phyloP scores from a whole-genome alignment of 2,329 filamentous ascomycete genomes.

The Arachnomyces sp. region DNA sequence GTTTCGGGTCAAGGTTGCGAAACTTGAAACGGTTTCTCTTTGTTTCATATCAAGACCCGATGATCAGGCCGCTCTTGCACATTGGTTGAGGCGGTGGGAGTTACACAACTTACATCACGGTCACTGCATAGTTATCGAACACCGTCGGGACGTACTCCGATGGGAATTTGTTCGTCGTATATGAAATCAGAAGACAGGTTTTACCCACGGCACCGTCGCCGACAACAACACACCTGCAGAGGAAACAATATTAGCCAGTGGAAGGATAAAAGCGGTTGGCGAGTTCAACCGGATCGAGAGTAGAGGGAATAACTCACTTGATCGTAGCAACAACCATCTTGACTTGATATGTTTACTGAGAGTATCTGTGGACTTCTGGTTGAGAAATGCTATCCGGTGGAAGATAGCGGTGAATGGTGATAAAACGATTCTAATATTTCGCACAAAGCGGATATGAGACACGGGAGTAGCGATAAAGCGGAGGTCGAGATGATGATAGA shows the following conservation, averaged over 20 bases:
- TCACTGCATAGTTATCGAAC: conserved; percentile 99
- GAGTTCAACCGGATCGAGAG: conserved; percentile 1
- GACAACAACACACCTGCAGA: conserved; percentile 85
- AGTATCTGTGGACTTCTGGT: no score
- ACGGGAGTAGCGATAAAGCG: background rate
- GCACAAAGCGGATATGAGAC: conserved; percentile 6
- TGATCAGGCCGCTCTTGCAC: background rate
- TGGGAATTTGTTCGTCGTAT: conserved; percentile 99
- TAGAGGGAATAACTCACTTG: conserved; percentile 42
- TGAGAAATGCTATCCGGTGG: background rate
- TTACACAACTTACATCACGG: conserved; percentile 77
- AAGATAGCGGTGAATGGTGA: conserved; percentile 1
- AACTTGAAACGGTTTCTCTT: background rate
- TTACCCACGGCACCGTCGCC: conserved; percentile 99
- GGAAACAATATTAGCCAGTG: conserved; percentile 8
- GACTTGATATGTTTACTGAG: conserved; percentile 4
- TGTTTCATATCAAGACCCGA: background rate
- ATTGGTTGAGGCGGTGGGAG: background rate
- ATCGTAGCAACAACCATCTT: conserved; percentile 57
- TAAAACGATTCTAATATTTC: conserved; percentile 2
- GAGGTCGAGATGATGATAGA: conserved; percentile 5
- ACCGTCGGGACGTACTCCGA: conserved; percentile 99
- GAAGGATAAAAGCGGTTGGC: conserved; percentile 6
- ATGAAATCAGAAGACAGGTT: conserved; percentile 97
- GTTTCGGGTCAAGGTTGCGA: conserved; percentile 1